A percentile compares a stretch with the other conserved stretches of the same genome.
These are phyloP conservation scores for Glomus cerebriforme DNA, from an alignment of 192 early-diverging fungal species.

Conservation along the genomic window DNA sequence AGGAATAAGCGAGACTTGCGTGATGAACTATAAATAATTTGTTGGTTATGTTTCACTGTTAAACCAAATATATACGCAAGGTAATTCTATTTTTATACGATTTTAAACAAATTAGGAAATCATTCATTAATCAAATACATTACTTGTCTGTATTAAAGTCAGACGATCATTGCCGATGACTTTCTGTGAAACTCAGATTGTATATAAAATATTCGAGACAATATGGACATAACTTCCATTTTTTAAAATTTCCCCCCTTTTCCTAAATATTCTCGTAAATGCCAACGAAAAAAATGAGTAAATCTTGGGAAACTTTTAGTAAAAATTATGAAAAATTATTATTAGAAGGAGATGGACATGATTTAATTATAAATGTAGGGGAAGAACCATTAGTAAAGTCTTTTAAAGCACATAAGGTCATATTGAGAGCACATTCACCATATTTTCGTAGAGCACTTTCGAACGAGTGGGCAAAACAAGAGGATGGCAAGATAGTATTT, in stretches of 20 bases:
- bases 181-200: too few relatives aligned
- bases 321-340: background rate
- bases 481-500: background rate
- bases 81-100: background rate
- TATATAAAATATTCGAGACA: too few relatives aligned
- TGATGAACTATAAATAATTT: too few relatives aligned
- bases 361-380: background rate
- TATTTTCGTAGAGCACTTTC: slow-evolving; percentile 9
- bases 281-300: background rate
- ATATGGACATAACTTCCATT: background rate
- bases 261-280: background rate
- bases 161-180: too few relatives aligned
- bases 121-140: background rate
- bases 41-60: background rate
- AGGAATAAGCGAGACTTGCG: too few relatives aligned
- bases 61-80: background rate
- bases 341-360: background rate
- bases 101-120: background rate
- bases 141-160: too few relatives aligned
- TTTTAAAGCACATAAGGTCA: slow-evolving; percentile 12
- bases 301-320: background rate
- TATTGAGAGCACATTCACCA: background rate
- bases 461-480: background rate
- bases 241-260: background rate
- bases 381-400: background rate